A percentile compares a stretch with the other conserved stretches of the same genome.
Evolutionary conservation across 1,139 yeast species (phyloP).

Genomic region (Scheffersomyces titani): DNA sequence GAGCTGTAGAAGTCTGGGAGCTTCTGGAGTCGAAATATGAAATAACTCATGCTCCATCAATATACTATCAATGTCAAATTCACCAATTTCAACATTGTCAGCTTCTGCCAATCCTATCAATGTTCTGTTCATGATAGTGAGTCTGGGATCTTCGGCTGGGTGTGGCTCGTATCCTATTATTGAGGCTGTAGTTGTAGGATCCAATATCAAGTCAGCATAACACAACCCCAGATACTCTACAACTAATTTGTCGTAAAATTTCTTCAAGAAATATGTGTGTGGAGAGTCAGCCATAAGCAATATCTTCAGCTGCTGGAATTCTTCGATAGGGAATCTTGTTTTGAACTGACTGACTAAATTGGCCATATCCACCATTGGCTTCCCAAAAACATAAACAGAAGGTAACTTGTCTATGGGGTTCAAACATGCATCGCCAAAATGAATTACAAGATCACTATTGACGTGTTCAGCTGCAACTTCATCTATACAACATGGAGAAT

Average conservation of each 20-base stretch:
- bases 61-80: constrained; percentile 18
- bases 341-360: constrained; percentile 36
- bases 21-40: constrained; percentile 72
- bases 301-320: constrained; percentile 36
- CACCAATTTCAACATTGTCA: constrained; percentile 12
- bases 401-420: constrained; percentile 73
- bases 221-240: constrained; percentile 43
- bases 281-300: constrained; percentile 73
- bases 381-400: constrained; percentile 77
- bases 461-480: constrained; percentile 97
- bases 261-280: constrained; percentile 43
- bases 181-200: constrained; percentile 22
- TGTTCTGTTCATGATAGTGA: constrained; percentile 25
- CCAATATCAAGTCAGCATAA: constrained; percentile 51
- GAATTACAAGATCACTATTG: constrained; percentile 79
- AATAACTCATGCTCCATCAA: constrained; percentile 53
- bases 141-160: not conserved
- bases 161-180: constrained; percentile 45
- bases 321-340: constrained; percentile 26
- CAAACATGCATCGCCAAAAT: constrained; percentile 93
- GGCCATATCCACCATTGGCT: constrained; percentile 50
- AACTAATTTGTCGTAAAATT: constrained; percentile 34
- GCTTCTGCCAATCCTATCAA: constrained; percentile 17
- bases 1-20: constrained; percentile 75
- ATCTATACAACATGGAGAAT: constrained; percentile 94